Evolutionary conservation across 2,329 filamentous ascomycete species (phyloP).

Genomic region (Fusarium subtropicale): DNA sequence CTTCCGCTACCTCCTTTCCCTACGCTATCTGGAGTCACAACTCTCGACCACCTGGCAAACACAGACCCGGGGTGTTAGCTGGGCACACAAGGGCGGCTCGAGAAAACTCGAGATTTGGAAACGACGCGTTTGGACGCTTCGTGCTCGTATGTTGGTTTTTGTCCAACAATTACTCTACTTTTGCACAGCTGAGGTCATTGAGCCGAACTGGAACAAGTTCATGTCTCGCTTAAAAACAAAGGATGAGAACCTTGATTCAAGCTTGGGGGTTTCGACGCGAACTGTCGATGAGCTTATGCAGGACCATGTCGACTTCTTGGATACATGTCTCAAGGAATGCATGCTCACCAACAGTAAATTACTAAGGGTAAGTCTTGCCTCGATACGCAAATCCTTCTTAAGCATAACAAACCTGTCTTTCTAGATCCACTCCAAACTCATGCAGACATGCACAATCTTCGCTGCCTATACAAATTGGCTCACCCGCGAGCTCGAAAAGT

Average conservation of each 20-base stretch:
- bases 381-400: neutral
- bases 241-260: slow-evolving; percentile 54
- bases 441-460: slow-evolving; percentile 95
- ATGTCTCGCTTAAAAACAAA: slow-evolving; percentile 84
- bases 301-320: slow-evolving; percentile 97
- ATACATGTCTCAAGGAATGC: slow-evolving; percentile 98
- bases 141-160: slow-evolving; percentile 95
- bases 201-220: slow-evolving; percentile 95
- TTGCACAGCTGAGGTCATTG: slow-evolving; percentile 95
- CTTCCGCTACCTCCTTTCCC: slow-evolving; percentile 90
- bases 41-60: slow-evolving; percentile 91
- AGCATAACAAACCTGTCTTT: slow-evolving; percentile 22
- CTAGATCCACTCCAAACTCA: slow-evolving; percentile 96
- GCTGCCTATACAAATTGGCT: slow-evolving; percentile 90
- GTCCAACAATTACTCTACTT: slow-evolving; percentile 97
- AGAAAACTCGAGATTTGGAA: slow-evolving; percentile 90
- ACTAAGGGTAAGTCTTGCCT: slow-evolving; percentile 72
- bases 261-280: slow-evolving; percentile 58
- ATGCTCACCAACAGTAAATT: slow-evolving; percentile 98
- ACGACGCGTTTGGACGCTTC: slow-evolving; percentile 87
- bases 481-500: slow-evolving; percentile 83
- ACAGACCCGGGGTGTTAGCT: slow-evolving; percentile 82
- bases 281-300: slow-evolving; percentile 99
- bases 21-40: slow-evolving; percentile 89
- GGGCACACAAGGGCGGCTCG: slow-evolving; percentile 83